phyloP scores from a whole-genome alignment of 129 eudicot species.

The Heracleum sosnowskyi region DNA sequence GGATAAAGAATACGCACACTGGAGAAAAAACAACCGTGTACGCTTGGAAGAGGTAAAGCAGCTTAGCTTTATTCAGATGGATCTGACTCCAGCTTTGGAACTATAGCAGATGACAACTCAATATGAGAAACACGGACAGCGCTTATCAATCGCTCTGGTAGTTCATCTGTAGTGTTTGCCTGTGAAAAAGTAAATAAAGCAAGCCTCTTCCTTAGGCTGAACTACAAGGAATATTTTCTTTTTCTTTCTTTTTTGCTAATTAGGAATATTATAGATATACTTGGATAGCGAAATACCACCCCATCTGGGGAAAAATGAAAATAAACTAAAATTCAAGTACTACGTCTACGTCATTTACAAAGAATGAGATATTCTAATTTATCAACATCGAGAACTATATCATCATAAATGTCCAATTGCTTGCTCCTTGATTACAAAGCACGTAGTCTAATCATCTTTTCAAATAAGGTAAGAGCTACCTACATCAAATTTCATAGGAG shows the following conservation, averaged over 20 bases:
- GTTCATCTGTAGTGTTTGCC: conserved; percentile 81
- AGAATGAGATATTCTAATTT: background rate
- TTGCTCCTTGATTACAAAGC: background rate
- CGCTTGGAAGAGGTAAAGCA: background rate
- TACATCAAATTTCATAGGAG: background rate
- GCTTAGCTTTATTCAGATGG: conserved; percentile 17
- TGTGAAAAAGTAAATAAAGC: conserved; percentile 15
- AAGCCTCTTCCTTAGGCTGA: background rate
- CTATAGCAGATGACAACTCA: conserved; percentile 76
- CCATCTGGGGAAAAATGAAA: background rate
- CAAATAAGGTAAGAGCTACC: background rate
- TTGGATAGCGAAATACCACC: background rate
- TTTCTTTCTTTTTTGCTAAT: background rate
- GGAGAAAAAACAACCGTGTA: background rate
- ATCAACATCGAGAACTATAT: background rate
- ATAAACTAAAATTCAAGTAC: background rate
- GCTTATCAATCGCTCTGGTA: conserved; percentile 87
- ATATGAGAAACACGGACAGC: conserved; percentile 92
- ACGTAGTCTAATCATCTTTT: background rate
- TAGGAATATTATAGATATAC: background rate
- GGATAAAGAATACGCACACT: background rate
- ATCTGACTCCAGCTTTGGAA: conserved; percentile 66
- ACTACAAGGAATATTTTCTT: background rate
- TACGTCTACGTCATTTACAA: background rate
- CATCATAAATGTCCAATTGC: background rate